These are phyloP conservation scores for Candida stauntonica DNA, from an alignment of 805 yeast species.

Conservation along the genomic window DNA sequence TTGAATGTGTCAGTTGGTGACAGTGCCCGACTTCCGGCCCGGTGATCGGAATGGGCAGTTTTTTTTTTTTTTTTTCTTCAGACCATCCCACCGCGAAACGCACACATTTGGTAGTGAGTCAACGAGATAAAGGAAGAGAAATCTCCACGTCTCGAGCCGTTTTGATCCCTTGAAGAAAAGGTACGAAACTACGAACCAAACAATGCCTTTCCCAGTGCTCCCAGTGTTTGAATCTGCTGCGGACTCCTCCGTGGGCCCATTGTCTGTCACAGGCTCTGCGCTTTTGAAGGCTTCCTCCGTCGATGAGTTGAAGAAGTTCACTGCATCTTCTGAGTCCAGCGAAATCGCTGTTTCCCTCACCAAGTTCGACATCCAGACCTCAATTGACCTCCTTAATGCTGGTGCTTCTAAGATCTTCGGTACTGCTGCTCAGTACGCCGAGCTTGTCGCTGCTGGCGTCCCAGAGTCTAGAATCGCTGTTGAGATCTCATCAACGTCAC, in stretches of 20 bases:
- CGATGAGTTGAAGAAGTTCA: constrained; percentile 12
- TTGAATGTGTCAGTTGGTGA: too few relatives aligned
- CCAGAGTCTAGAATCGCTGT: constrained; percentile 33
- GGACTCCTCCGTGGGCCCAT: constrained; percentile 6
- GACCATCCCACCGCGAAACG: background rate
- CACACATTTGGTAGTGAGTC: too few relatives aligned
- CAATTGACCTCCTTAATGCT: constrained; percentile 51
- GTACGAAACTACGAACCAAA: background rate
- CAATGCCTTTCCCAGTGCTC: constrained; percentile 38
- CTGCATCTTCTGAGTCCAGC: constrained; percentile 12
- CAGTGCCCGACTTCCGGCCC: background rate
- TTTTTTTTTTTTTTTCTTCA: too few relatives aligned
- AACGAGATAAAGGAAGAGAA: too few relatives aligned
- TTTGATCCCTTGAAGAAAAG: too few relatives aligned
- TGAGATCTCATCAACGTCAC: constrained; percentile 5
- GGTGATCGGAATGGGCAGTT: background rate
- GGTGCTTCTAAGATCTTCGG: constrained; percentile 53
- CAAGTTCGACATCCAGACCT: constrained; percentile 36
- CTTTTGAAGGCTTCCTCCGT: constrained; percentile 18
- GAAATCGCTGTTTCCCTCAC: constrained; percentile 26
- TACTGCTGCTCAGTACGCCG: constrained; percentile 26
- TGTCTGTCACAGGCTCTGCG: constrained; percentile 28
- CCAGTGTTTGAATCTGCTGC: constrained; percentile 27
- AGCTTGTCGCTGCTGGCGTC: constrained; percentile 42
- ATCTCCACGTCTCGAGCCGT: too few relatives aligned